Conservation (phyloP, 176 grass and related monocot species). For the Saccharum spontaneum region DNA sequence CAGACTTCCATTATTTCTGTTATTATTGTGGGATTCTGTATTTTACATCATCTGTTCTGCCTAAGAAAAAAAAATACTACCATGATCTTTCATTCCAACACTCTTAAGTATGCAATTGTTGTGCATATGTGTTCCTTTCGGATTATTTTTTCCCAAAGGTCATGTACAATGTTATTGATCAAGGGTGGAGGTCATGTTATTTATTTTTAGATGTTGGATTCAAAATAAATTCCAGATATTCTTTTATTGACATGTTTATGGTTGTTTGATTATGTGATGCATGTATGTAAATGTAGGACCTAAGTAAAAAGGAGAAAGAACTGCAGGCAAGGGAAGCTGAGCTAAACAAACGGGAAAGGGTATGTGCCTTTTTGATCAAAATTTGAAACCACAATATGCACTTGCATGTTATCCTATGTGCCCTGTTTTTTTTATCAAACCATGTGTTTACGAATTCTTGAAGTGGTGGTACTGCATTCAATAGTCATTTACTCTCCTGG, state of each 20-base stretch:
- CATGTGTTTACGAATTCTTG: conserved; percentile 4
- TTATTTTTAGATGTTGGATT: conserved; percentile 13
- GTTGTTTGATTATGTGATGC: conserved; percentile 17
- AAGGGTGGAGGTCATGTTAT: background rate
- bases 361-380: conserved; percentile 36
- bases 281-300: conserved; percentile 45
- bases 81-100: background rate
- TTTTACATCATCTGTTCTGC: conserved; percentile 7
- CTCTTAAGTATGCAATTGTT: background rate
- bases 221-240: conserved; percentile 13
- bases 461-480: background rate
- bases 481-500: background rate
- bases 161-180: background rate
- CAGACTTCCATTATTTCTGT: conserved; percentile 6
- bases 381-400: background rate
- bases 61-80: background rate
- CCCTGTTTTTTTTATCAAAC: background rate
- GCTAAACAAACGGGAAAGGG: conserved; percentile 90
- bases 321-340: conserved; percentile 83
- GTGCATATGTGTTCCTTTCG: background rate
- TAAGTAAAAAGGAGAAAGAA: conserved; percentile 82
- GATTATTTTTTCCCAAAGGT: background rate
- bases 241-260: conserved; percentile 9
- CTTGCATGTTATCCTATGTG: background rate
- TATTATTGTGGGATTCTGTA: background rate